Base-by-base conservation (phyloP, 352 stramenopile species). In the Saprolegnia diclina region DNA sequence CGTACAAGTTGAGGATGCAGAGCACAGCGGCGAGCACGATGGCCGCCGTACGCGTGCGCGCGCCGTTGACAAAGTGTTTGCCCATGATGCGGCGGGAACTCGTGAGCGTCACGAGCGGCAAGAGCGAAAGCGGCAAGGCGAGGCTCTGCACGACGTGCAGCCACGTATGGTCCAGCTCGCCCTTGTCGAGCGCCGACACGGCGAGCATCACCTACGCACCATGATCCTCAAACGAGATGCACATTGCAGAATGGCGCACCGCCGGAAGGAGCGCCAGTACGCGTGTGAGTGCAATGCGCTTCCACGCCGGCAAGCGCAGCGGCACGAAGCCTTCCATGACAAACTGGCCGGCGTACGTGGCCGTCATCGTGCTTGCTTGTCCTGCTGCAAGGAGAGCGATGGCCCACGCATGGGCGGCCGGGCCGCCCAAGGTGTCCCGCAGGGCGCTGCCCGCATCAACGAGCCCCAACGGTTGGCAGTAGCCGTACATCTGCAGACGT, bases 321-420 rank as follows among this genome's bases (percentile, higher is more conserved):
- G 96, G 73, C 13, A 98, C 69, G 72, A 98, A 98, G 14, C 90
- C 93, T 62, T 97, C 89, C 86, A 97, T 98, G 22, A 98, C 87
- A 52, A 96, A 97, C 75, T 98, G 93, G 7, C 92, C 92, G 4
- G 93, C 91, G 71, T 96, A 98, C 16, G 93, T 98, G 7, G 89
- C 93, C 1, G 93, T 97, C 81, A 98, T 97, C 5, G 91, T 96
- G 16, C 79, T 90, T 50, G 81, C 88, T 66, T 97, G 90, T 7
- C 92, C 92, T 0, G 93, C 94, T 0, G 93, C 93, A 22, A 98
- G 75, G 53, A 98, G 67, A 0, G 90, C 93, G 38, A 98, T 82
- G 5, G 82, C 91, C 90, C 92, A 98, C 16, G 98, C 74, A 46
- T 87, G 72, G 32, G 82, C 81, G 0, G 84, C 87, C 38, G 80